Base-by-base conservation (phyloP, 1,139 yeast genomes). In the Hanseniaspora gamundiae region DNA sequence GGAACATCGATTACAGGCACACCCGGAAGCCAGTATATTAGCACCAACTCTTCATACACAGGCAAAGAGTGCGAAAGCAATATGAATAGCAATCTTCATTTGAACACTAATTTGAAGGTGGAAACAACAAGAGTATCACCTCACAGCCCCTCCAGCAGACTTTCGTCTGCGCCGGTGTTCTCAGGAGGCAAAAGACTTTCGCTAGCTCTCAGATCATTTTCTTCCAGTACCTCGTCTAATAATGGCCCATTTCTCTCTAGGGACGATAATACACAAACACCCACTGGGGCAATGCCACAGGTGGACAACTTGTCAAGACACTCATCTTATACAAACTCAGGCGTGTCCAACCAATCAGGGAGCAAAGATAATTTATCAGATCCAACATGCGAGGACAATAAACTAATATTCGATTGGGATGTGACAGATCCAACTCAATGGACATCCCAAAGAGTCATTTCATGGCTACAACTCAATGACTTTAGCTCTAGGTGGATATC, bases 401-500 rank as follows among this genome's bases (percentile, higher is more conserved):
- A 60, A 51, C 45, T 60, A 50, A 38, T 65, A 49, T 49, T 64
- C n/a, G 61, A 68, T 2, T 67, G 71, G 70, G 65, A 65, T 41
- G 68, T 68, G 1, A 61, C 67, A 13, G 61, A 60, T 40, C 70
- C 75, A 0, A 65, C 62, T 2, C 76, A 73, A 45, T 86, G 96
- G 96, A 75, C 81, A 4, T 67, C 75, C 52, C 74, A 71, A 14
- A 69, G 82, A 45, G 93, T 86, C 0, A 47, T 71, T 1, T 59
- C 64, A 40, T 87, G 95, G 94, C 67, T 87, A 26, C 80, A 74
- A 14, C 53, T 60, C 19, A 72, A 86, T 57, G 71, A 73, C 29
- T 87, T 87, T 60, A 82, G 83, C 49, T 72, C 70, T 5, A 70
- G 80, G 11, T 87, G 95, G 95, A 67, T 72, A 27, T 74, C 69